These are phyloP conservation scores for Pistacia integerrima DNA, from an alignment of 345 rosid genomes.

Conservation along the genomic window DNA sequence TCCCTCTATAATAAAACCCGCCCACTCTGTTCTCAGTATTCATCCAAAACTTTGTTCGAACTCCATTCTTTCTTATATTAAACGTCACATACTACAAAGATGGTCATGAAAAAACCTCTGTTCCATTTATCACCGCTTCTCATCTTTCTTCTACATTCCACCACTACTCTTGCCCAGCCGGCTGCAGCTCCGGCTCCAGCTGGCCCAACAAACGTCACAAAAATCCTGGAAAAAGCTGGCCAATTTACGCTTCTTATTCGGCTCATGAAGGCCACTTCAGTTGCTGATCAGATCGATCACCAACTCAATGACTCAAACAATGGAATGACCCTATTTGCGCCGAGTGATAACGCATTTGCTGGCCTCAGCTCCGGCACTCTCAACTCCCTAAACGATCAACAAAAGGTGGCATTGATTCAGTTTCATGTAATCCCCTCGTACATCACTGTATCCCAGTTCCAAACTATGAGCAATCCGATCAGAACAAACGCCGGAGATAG, in stretches of 20 bases:
- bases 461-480: slow-evolving; percentile 46
- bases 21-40: not conserved
- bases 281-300: slow-evolving; percentile 27
- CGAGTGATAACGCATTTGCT: slow-evolving; percentile 36
- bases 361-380: slow-evolving; percentile 43
- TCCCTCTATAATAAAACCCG: slow-evolving; percentile 21
- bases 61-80: not conserved
- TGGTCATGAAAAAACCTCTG: slow-evolving; percentile 9
- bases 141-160: slow-evolving; percentile 25
- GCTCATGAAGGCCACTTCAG: slow-evolving; percentile 35
- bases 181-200: slow-evolving; percentile 33
- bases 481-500: slow-evolving; percentile 46
- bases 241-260: slow-evolving; percentile 37
- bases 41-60: not conserved
- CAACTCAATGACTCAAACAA: slow-evolving; percentile 45
- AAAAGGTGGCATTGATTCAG: slow-evolving; percentile 40
- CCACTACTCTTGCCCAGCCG: slow-evolving; percentile 29
- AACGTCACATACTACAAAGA: not conserved
- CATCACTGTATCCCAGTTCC: slow-evolving; percentile 40
- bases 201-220: slow-evolving; percentile 38
- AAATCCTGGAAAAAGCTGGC: slow-evolving; percentile 42
- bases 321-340: slow-evolving; percentile 43
- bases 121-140: slow-evolving; percentile 22
- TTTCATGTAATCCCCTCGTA: slow-evolving; percentile 38
- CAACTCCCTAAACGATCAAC: slow-evolving; percentile 34